phyloP scores from a whole-genome alignment of 1,284 basidiomycete genomes.

The Pascua guehoae region DNA sequence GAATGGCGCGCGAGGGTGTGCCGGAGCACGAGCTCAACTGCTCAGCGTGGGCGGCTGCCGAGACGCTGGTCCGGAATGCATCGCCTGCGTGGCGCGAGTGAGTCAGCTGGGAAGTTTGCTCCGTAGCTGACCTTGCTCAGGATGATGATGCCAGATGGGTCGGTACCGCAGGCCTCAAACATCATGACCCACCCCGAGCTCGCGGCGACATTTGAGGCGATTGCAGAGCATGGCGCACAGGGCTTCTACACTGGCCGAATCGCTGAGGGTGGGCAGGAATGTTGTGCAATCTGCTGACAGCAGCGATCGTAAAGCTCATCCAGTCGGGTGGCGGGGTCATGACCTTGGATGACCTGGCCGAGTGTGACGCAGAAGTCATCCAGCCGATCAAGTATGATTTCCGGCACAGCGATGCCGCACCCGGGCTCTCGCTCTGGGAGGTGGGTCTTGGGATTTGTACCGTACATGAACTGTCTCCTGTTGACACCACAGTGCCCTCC shows the following conservation, averaged over 20 bases:
- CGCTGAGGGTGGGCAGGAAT: conserved; percentile 49
- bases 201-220: conserved; percentile 71
- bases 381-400: conserved; percentile 83
- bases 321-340: conserved; percentile 76
- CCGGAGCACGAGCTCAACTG: conserved; percentile 63
- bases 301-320: conserved; percentile 72
- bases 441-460: conserved; percentile 71
- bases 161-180: conserved; percentile 60
- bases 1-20: conserved; percentile 74
- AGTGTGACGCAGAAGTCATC: conserved; percentile 69
- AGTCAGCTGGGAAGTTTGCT: conserved; percentile 12
- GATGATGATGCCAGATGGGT: conserved; percentile 46
- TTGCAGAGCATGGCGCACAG: conserved; percentile 75
- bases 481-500: conserved; percentile 68
- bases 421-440: conserved; percentile 56
- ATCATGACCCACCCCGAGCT: conserved; percentile 73
- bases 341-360: conserved; percentile 79
- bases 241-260: conserved; percentile 88
- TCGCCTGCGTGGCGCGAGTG: conserved; percentile 69
- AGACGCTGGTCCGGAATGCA: conserved; percentile 71
- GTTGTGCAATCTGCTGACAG: conserved; percentile 46
- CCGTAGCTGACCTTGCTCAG: conserved; percentile 17
- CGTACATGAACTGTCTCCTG: conserved; percentile 47
- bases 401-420: conserved; percentile 50
- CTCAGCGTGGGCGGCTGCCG: conserved; percentile 67